These are phyloP conservation scores for Auriscalpium vulgare DNA, from an alignment of 768 basidiomycete species.

Conservation along the genomic window DNA sequence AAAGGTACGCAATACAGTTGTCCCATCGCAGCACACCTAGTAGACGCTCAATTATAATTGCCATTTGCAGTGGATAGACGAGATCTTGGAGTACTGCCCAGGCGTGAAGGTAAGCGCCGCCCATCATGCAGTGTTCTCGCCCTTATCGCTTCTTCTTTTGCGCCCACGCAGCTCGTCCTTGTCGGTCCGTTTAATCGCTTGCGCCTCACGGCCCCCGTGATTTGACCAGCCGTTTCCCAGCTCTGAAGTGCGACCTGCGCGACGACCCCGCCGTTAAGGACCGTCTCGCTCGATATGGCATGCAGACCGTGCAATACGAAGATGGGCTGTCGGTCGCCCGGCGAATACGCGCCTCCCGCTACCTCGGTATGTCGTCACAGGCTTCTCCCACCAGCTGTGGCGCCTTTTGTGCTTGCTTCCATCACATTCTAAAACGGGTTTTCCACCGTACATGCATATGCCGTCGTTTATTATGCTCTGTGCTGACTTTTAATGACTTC, in stretches of 20 bases:
- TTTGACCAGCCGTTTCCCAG: constrained; percentile 30
- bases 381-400: no score
- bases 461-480: no score
- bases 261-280: constrained; percentile 72
- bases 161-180: constrained; percentile 57
- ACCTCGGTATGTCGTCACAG: constrained; percentile 57
- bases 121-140: background rate
- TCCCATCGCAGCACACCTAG: background rate
- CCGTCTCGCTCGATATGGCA: constrained; percentile 60
- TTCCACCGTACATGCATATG: no score
- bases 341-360: constrained; percentile 87
- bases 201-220: constrained; percentile 1
- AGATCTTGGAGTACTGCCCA: constrained; percentile 87
- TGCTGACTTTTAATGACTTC: background rate
- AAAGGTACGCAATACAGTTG: constrained; percentile 44
- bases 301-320: constrained; percentile 81
- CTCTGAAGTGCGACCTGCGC: constrained; percentile 91
- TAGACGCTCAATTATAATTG: background rate
- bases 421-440: no score
- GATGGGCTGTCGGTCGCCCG: constrained; percentile 83
- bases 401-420: no score
- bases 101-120: constrained; percentile 74
- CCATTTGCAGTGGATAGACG: constrained; percentile 75
- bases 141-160: background rate
- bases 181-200: constrained; percentile 55